A percentile compares a stretch with the other conserved stretches of the same genome.
phyloP scores from a whole-genome alignment of 257 asterid genomes.

The Cinchona pubescens region DNA sequence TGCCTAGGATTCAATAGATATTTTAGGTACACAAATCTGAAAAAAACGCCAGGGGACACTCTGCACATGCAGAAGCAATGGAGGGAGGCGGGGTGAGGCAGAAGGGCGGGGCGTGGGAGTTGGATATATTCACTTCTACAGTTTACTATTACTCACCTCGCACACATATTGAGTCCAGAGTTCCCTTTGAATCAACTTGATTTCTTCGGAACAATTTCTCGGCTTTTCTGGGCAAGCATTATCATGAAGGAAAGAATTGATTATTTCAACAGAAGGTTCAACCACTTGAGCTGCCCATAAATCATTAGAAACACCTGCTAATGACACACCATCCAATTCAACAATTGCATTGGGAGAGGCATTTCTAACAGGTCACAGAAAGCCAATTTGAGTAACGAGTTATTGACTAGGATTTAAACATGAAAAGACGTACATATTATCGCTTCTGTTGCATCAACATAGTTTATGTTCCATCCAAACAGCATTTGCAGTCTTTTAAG shows the following conservation, averaged over 20 bases:
- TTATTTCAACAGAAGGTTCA: conserved; percentile 37
- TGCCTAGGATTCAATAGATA: conserved; percentile 39
- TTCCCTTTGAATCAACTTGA: conserved; percentile 44
- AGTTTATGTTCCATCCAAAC: conserved; percentile 78
- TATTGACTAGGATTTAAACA: not conserved
- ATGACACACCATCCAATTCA: conserved; percentile 11
- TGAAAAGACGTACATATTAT: conserved; percentile 41
- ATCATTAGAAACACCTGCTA: conserved; percentile 42
- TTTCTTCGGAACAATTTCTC: conserved; percentile 22
- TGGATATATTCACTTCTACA: not conserved
- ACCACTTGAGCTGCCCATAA: conserved; percentile 63
- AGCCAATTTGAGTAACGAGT: not conserved
- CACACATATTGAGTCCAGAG: conserved; percentile 71
- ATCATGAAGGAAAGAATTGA: too few species aligned
- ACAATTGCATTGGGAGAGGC: not conserved
- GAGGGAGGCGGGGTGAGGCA: not conserved
- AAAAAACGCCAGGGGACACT: not conserved
- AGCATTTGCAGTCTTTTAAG: conserved; percentile 60
- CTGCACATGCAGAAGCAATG: not conserved
- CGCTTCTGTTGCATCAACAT: conserved; percentile 63
- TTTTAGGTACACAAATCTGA: not conserved
- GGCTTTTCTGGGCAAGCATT: conserved; percentile 17
- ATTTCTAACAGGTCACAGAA: not conserved
- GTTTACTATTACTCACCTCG: conserved; percentile 56
- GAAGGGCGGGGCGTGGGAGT: not conserved